Base-by-base conservation (phyloP, 805 yeast genomes). In the Lipomyces japonicus region DNA sequence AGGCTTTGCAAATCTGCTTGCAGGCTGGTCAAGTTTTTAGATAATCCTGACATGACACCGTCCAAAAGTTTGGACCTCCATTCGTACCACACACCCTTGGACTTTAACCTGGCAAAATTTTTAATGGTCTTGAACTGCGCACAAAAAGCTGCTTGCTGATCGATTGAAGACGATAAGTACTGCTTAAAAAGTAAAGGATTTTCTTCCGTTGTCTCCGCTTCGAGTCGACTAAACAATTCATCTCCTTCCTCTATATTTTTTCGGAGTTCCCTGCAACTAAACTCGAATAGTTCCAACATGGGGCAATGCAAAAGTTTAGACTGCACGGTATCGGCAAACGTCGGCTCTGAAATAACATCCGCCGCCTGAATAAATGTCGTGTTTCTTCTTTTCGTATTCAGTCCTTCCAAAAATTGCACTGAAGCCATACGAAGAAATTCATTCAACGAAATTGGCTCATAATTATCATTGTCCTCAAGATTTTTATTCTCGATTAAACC, bases 41-140 rank as follows among this genome's bases (percentile, higher is more conserved):
- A 52, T 30, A 63, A 42, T 5, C 57, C 66, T n/a, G 57, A 63
- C 28, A 74, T 60, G 14, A 81, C 67, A 36, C 78, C 80, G 22
- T 69, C 67, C 4, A 76, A 61, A 41, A 80, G 71, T 53, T 78
- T 77, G 10, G 69, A 62, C 52, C 86, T 67, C 88, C 87, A 82
- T 43, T 74, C 75, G 57, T 77, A 78, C 86, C 86, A 82, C 0
- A 75, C 75, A 34, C 72, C 73, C 50, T 70, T 72, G 0, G 86
- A 78, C 59, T 77, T 78, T 26, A 73, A 68, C 26, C 79, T 69
- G 0, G 85, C 71, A 51, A 66, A 75, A 26, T 72, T 75, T 60
- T 79, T 78, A 38, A 81, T 66, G 10, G 74, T 51, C 50, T 72
- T 75, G 42, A 81, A 71, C 51, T 77, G 76, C n/a, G 73, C 65